Conservation (phyloP, 495 filamentous ascomycete species). For the Aspergillus coremiiformis region DNA sequence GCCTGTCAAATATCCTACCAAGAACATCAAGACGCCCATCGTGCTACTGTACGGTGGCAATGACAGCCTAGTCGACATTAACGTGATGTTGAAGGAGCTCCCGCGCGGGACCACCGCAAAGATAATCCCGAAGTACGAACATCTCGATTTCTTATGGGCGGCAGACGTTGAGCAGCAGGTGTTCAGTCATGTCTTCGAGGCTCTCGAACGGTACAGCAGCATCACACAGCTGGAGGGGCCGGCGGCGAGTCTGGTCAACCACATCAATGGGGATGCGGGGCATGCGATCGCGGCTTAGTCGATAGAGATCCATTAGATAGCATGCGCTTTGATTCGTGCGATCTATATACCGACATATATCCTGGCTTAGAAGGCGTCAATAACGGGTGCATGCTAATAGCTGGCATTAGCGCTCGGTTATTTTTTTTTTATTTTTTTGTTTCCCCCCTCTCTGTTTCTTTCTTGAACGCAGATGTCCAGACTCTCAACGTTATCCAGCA, state of each 20-base stretch:
- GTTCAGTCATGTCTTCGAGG: slow-evolving; percentile 83
- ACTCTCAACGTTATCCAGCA: neutral
- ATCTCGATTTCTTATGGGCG: slow-evolving; percentile 97
- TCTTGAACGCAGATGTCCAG: neutral
- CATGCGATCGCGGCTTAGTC: neutral
- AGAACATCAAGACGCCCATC: slow-evolving; percentile 93
- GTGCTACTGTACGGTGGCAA: slow-evolving; percentile 88
- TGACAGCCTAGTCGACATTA: slow-evolving; percentile 92
- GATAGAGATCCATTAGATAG: neutral
- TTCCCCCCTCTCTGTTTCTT: neutral
- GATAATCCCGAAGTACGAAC: slow-evolving; percentile 84
- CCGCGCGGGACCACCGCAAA: slow-evolving; percentile 76
- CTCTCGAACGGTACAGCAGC: slow-evolving; percentile 56
- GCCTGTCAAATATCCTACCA: slow-evolving; percentile 90
- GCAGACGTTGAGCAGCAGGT: slow-evolving; percentile 75
- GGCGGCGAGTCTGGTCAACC: slow-evolving; percentile 2
- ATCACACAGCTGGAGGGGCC: slow-evolving; percentile 1
- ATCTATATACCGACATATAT: neutral
- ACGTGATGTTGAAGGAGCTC: slow-evolving; percentile 81
- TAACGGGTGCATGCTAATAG: neutral
- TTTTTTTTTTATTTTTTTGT: too few species aligned
- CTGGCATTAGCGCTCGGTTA: neutral
- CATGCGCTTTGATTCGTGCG: neutral
- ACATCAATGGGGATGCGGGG: neutral
- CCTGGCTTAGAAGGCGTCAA: neutral